Conservation (phyloP, 2,329 filamentous ascomycete genomes). For the Penicillium sp. region DNA sequence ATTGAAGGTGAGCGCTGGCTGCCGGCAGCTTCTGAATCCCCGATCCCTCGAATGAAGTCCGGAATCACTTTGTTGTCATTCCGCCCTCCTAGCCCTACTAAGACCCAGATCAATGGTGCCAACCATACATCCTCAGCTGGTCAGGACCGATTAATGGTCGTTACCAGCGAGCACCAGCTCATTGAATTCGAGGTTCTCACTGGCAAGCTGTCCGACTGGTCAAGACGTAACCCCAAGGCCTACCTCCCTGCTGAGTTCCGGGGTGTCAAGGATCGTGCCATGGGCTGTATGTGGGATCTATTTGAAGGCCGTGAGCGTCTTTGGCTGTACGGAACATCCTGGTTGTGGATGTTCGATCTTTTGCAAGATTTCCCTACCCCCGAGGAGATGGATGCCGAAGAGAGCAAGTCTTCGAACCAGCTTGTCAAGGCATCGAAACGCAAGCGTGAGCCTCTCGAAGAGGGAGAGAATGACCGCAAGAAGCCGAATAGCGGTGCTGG, state of each 20-base stretch:
- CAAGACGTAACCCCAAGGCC: conserved; percentile 76
- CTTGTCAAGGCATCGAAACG: conserved; percentile 41
- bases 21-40: conserved; percentile 70
- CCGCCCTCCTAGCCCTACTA: conserved; percentile 47
- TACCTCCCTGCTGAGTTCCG: conserved; percentile 75
- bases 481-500: conserved; percentile 61
- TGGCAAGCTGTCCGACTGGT: conserved; percentile 83
- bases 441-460: conserved; percentile 44
- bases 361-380: conserved; percentile 65
- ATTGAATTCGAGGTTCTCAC: conserved; percentile 78
- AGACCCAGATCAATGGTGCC: conserved; percentile 49
- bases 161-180: conserved; percentile 69
- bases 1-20: conserved; percentile 72
- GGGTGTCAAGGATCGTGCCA: conserved; percentile 75
- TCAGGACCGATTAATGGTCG: conserved; percentile 61
- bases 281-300: conserved; percentile 83
- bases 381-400: conserved; percentile 33
- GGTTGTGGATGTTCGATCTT: conserved; percentile 91
- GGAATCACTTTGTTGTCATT: conserved; percentile 72
- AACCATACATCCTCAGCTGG: conserved; percentile 39
- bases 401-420: conserved; percentile 26
- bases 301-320: conserved; percentile 62
- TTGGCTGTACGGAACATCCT: conserved; percentile 86
- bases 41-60: conserved; percentile 70
- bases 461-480: conserved; percentile 48